phyloP scores from a whole-genome alignment of 441 rosid genomes.

The Erysimum cheiri region DNA sequence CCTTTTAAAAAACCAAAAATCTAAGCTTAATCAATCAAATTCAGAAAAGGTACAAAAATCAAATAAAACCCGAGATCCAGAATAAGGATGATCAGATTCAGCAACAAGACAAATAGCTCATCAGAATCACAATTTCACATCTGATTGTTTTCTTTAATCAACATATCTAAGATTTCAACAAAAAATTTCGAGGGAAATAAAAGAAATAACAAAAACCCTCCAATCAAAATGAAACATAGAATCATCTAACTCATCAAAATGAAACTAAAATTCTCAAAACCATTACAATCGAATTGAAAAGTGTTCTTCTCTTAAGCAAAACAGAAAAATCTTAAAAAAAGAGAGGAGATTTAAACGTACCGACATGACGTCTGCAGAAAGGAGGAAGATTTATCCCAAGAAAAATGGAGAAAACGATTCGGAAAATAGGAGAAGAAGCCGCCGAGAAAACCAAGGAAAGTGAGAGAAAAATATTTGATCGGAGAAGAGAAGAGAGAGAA shows the following conservation, averaged over 20 bases:
- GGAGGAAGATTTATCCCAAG: slow-evolving; percentile 38
- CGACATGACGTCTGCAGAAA: slow-evolving; percentile 42
- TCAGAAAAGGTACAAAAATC: neutral
- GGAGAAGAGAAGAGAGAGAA: slow-evolving; percentile 38
- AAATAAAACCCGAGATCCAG: slow-evolving; percentile 36
- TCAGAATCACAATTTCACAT: slow-evolving; percentile 29
- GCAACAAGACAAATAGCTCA: slow-evolving; percentile 22
- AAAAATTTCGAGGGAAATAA: neutral
- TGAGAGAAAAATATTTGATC: slow-evolving; percentile 40
- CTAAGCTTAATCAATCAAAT: slow-evolving; percentile 31
- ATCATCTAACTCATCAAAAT: slow-evolving; percentile 6
- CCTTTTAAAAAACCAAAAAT: neutral
- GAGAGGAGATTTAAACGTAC: slow-evolving; percentile 38
- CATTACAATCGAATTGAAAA: slow-evolving; percentile 25
- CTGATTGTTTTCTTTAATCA: slow-evolving; percentile 3
- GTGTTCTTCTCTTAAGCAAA: too few relatives aligned
- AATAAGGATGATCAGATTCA: slow-evolving; percentile 15
- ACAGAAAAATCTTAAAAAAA: neutral
- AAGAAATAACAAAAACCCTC: neutral
- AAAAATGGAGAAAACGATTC: slow-evolving; percentile 28
- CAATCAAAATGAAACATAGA: slow-evolving; percentile 19
- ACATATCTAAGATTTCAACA: slow-evolving; percentile 22
- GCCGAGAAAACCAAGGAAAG: slow-evolving; percentile 47
- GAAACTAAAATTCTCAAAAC: slow-evolving; percentile 34
- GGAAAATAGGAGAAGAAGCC: slow-evolving; percentile 28